Base-by-base conservation (phyloP, 2,329 filamentous ascomycete genomes). In the Calonectria pauciramosa region DNA sequence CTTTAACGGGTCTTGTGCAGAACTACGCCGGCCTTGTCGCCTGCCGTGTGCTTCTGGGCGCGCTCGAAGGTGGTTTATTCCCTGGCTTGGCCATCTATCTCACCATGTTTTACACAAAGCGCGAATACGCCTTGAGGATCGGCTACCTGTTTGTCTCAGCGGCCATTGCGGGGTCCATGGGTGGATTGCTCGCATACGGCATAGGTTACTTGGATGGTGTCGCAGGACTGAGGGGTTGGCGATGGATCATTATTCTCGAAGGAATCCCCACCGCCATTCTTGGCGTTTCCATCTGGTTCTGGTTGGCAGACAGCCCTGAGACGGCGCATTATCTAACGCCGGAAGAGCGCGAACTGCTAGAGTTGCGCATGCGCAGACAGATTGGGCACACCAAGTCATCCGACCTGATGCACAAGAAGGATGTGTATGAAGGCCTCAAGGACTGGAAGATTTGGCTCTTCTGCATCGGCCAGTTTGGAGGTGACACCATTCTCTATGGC, bases 401-500 rank as follows among this genome's bases (percentile, higher is more conserved):
- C 0, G 77, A 79, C 34, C 73, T 78, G 49, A 82, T 83, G 79
- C 80, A 83, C 47, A 91, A 90, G 87, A 84, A 86, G 4, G 92
- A 93, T 78, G 90, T 92, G 8, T 87, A 86, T 71, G 89, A 88
- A 16, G 91, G 89, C 0, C 86, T 92, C 23, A 88, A 87, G 69
- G 92, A 94, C 78, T 81, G 79, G 80, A 93, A 92, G 90, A 93
- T 91, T 36, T 93, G 89, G 84, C 85, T 88, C 0, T 93, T 93
- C 78, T 90, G 87, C 77, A 83, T 90, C 44, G 91, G 86, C 1
- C 91, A 93, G 74, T 93, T 93, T 65, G 91, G 91, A 4, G 86
- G 87, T 23, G 91, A 93, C 75, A 92, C 90, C 0, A 92, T 93
- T 86, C 86, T 94, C 0, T 94, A 94, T 76, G 82, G 82, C 3